Evolutionary conservation across 2,329 filamentous ascomycete genomes (phyloP), one percentile per base, ranked within the genome.

Genomic region (Claviceps cyperi): DNA sequence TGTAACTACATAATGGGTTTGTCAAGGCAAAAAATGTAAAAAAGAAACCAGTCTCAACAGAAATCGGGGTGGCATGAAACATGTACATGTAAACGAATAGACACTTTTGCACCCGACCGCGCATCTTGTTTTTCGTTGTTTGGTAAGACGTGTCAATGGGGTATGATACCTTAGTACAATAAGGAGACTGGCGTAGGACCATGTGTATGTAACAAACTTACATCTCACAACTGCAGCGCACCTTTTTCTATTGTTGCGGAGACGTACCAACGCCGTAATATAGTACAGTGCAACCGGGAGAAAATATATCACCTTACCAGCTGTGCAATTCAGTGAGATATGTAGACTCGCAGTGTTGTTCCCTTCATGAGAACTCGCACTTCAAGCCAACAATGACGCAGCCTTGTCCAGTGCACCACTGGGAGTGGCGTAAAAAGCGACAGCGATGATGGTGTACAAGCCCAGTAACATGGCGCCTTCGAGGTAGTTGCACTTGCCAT

Each of bases 401-500:
- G 52, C 61, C 50, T 64, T 65, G 55, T 74, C 70, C 37, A 77
- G 64, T 17, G 72, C 71, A 48, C 69, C 69, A 53, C 59, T 57
- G 3, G 76, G 76, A 14, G 71, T 76, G 51, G 74, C 76, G 58
- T 74, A 80, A 59, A 80, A 80, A 15, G 77, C 77, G 36, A 80
- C 64, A 4, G 77, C 77, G 53, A 81, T 80, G 57, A 81, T 80
- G 46, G 73, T 58, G 59, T 80, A 81, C 15, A 81, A 66, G 47
- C 66, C 68, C 51, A 70, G 59, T 45, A 70, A 60, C 78, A 91
- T 84, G 46, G 83, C 83, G 43, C 86, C 86, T 64, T 91, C 86
- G 21, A 91, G 76, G 58, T 91, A 91, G 65, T 91, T 92, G 14
- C 81, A 86, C 65, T 85, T 86, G 59, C 86, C 86, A 60, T 91